Evolutionary conservation across 2,329 filamentous ascomycete species (phyloP).

Genomic region (Zymoseptoria brevis): DNA sequence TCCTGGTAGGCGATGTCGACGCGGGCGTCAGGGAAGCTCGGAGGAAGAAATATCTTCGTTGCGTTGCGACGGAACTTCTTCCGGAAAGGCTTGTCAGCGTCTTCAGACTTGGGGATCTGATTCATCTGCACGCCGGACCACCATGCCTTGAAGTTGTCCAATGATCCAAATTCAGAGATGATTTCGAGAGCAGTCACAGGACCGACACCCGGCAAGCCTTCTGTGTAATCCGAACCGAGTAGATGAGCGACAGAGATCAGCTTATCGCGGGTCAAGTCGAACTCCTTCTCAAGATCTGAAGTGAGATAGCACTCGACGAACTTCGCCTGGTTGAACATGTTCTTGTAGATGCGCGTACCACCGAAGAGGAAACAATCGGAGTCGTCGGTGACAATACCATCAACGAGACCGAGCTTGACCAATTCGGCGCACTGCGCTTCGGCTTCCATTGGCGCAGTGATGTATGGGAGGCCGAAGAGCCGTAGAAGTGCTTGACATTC

Average conservation of each 20-base stretch:
- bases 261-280: conserved; percentile 76
- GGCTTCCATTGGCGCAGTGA: conserved; percentile 97
- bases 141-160: conserved; percentile 79
- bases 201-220: conserved; percentile 81
- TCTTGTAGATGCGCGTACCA: conserved; percentile 94
- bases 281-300: conserved; percentile 77
- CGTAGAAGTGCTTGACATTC: conserved; percentile 88
- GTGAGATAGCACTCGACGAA: conserved; percentile 93
- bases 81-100: conserved; percentile 57
- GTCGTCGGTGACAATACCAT: conserved; percentile 96
- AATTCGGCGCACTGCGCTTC: conserved; percentile 96
- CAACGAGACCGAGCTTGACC: conserved; percentile 76
- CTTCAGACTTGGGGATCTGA: conserved; percentile 51
- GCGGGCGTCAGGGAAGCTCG: conserved; percentile 66
- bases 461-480: conserved; percentile 89
- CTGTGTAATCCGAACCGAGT: conserved; percentile 88
- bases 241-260: conserved; percentile 87
- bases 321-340: conserved; percentile 99
- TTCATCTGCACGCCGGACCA: conserved; percentile 69
- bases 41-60: conserved; percentile 77
- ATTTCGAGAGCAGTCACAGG: conserved; percentile 94
- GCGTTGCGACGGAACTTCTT: conserved; percentile 80
- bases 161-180: conserved; percentile 73
- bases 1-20: conserved; percentile 78
- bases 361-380: conserved; percentile 96